phyloP scores from a whole-genome alignment of 805 yeast species.

The Cyberlindnera americana region DNA sequence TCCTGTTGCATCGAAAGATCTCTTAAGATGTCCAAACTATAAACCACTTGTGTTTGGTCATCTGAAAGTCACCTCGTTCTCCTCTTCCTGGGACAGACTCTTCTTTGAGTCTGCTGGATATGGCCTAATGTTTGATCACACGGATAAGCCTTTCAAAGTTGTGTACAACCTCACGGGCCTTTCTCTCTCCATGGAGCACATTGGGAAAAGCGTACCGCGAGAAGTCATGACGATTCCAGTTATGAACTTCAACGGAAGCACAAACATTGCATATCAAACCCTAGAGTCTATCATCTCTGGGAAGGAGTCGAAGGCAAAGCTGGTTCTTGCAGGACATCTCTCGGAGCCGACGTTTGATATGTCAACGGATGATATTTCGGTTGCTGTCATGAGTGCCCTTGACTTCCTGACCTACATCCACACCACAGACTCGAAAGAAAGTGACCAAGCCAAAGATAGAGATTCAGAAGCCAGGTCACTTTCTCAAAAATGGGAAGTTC shows the following conservation, averaged over 20 bases:
- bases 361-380: constrained; percentile 37
- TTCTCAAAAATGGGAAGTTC: constrained; percentile 10
- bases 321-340: constrained; percentile 36
- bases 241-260: constrained; percentile 34
- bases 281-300: constrained; percentile 25
- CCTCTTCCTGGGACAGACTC: constrained; percentile 28
- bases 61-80: constrained; percentile 20
- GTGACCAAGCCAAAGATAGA: too few relatives aligned
- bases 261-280: constrained; percentile 37
- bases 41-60: constrained; percentile 23
- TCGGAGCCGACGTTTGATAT: constrained; percentile 45
- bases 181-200: constrained; percentile 29
- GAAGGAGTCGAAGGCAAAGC: constrained; percentile 30
- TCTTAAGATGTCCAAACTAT: constrained; percentile 22
- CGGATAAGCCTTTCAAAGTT: constrained; percentile 41
- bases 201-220: constrained; percentile 15
- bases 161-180: constrained; percentile 37
- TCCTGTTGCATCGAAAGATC: constrained; percentile 20
- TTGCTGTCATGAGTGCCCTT: constrained; percentile 27
- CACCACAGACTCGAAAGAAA: background rate
- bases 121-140: constrained; percentile 37
- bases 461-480: too few relatives aligned
- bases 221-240: constrained; percentile 21
- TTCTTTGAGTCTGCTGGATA: constrained; percentile 41
- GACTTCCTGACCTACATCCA: constrained; percentile 18